These are phyloP conservation scores for Dillenia turbinata DNA, from an alignment of 164 flowering plant genomes.

Conservation along the genomic window DNA sequence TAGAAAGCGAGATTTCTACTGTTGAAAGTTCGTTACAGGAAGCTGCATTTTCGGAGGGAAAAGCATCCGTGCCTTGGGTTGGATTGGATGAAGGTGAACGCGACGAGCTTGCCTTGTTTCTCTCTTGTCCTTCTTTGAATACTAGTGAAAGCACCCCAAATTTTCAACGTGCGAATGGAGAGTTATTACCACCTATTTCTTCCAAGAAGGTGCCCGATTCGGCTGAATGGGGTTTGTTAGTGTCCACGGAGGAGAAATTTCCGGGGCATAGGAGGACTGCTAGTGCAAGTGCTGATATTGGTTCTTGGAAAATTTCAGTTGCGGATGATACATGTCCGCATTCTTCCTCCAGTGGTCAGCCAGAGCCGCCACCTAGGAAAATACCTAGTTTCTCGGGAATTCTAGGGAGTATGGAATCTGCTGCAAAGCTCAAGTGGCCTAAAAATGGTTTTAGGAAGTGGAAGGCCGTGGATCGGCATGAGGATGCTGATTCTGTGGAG, in stretches of 20 bases:
- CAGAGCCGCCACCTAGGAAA: slow-evolving; percentile 50
- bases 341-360: slow-evolving; percentile 19
- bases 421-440: slow-evolving; percentile 55
- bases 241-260: slow-evolving; percentile 34
- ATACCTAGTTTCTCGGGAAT: slow-evolving; percentile 64
- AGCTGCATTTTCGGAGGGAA: slow-evolving; percentile 43
- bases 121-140: slow-evolving; percentile 37
- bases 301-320: slow-evolving; percentile 63
- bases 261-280: slow-evolving; percentile 80
- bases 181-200: slow-evolving; percentile 18
- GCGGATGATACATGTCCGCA: slow-evolving; percentile 26
- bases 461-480: slow-evolving; percentile 47
- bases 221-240: slow-evolving; percentile 26
- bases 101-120: slow-evolving; percentile 82
- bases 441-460: slow-evolving; percentile 69
- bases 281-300: slow-evolving; percentile 78
- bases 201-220: slow-evolving; percentile 28
- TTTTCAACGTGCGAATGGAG: slow-evolving; percentile 14
- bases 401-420: slow-evolving; percentile 43
- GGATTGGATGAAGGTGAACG: slow-evolving; percentile 80
- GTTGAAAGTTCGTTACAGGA: slow-evolving; percentile 52
- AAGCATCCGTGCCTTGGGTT: slow-evolving; percentile 63
- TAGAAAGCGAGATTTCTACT: slow-evolving; percentile 41
- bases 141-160: slow-evolving; percentile 5
- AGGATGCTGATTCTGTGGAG: slow-evolving; percentile 34